A percentile compares a stretch with the other conserved stretches of the same genome.
Evolutionary conservation across 2,329 filamentous ascomycete species (phyloP).

Genomic region (Calonectria montana): DNA sequence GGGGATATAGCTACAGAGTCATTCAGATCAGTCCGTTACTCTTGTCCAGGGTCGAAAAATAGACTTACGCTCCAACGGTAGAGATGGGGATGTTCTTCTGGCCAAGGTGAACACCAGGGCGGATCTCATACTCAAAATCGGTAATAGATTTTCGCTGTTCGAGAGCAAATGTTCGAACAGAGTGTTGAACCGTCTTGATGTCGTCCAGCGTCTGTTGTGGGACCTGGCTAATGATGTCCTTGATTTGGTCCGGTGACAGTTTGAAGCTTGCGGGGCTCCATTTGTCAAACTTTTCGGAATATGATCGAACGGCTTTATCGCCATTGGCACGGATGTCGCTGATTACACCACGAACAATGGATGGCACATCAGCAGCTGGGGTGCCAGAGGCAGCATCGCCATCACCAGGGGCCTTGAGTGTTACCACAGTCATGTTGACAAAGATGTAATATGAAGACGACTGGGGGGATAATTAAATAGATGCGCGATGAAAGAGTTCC

Average conservation of each 20-base stretch:
- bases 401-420: background rate
- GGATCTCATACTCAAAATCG: constrained; percentile 20
- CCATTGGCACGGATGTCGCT: background rate
- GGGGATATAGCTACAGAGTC: background rate
- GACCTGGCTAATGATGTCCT: constrained; percentile 54
- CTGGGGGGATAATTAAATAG: background rate
- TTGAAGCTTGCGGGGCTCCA: constrained; percentile 62
- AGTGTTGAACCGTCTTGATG: constrained; percentile 41
- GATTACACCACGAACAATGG: background rate
- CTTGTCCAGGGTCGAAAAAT: background rate
- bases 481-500: background rate
- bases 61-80: constrained; percentile 1
- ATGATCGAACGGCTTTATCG: background rate
- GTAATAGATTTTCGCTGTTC: constrained; percentile 9
- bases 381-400: background rate
- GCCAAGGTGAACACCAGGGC: constrained; percentile 1
- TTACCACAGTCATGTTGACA: background rate
- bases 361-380: background rate
- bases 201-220: constrained; percentile 54
- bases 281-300: constrained; percentile 58
- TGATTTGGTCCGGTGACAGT: constrained; percentile 57
- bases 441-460: background rate
- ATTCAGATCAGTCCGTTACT: background rate
- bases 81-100: constrained; percentile 5
- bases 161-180: constrained; percentile 15